Evolutionary conservation across 1,139 yeast species (phyloP).

Genomic region (Hyphopichia fennica): DNA sequence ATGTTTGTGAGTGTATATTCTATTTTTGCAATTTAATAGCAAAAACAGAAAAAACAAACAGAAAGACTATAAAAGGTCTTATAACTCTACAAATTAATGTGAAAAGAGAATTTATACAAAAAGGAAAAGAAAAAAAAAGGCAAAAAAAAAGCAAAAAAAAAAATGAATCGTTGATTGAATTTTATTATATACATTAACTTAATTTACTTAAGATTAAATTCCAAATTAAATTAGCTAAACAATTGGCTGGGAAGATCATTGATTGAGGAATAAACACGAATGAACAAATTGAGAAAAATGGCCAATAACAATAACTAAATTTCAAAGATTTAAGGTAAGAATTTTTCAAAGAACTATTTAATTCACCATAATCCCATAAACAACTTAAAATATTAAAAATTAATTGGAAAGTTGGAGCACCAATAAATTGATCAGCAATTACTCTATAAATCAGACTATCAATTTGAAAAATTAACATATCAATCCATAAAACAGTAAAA

Average conservation of each 20-base stretch:
- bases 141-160: no score
- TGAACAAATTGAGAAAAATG: constrained; percentile 51
- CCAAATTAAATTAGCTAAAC: constrained; percentile 58
- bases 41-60: no score
- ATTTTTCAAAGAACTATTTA: constrained; percentile 23
- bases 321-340: constrained; percentile 49
- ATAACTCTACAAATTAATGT: no score
- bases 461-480: constrained; percentile 38
- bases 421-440: constrained; percentile 52
- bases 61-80: no score
- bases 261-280: constrained; percentile 49
- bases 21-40: not conserved
- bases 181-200: constrained; percentile 8
- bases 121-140: no score
- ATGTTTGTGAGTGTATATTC: not conserved
- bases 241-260: constrained; percentile 57
- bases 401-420: constrained; percentile 56
- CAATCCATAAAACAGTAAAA: constrained; percentile 59
- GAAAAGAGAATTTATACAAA: no score
- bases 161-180: no score
- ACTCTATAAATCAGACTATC: constrained; percentile 40
- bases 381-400: constrained; percentile 48
- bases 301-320: constrained; percentile 60
- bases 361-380: constrained; percentile 56
- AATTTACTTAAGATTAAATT: constrained; percentile 49